Base-by-base conservation (phyloP, 1,284 basidiomycete genomes). In the Lignosus rhinocerotis region DNA sequence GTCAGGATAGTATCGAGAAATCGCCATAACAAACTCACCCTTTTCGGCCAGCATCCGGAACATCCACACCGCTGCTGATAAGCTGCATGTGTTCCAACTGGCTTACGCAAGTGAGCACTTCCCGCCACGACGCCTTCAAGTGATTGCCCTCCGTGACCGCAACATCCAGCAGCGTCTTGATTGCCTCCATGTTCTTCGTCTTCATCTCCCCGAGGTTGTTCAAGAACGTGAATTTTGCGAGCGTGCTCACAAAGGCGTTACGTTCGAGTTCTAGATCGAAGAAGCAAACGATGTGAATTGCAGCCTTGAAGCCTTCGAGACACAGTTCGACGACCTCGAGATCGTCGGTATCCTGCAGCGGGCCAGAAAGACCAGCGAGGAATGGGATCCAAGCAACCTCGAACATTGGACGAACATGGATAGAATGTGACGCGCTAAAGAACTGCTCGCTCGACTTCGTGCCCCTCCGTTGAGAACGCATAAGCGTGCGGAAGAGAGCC, bases 151-250 rank as follows among this genome's bases (percentile, higher is more conserved):
- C 95, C 12, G 86, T 90, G 43, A 96, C 88, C 7, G 96, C 96
- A 48, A 98, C 87, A 70, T 98, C 96, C 25, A 98, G 77, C 58
- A 98, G 78, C 3, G 93, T 79, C 75, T 97, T 98, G 76, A 98
- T 97, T 2, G 96, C 96, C 71, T 98, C 96, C 85, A 98, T 96
- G 70, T 98, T 98, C 80, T 98, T 98, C 39, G 93, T 84, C 77
- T 94, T 96, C 96, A 98, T 98, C 79, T 98, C 96, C 55, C 93
- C 93, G 8, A 98, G 76, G 69, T 98, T 98, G 74, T 93, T 97
- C 61, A 98, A 79, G 80, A 96, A 97, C 0, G 96, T 98, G 72
- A 98, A 97, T 72, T 98, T 98, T 47, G 83, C 88, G n/a, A 98
- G 79, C 0, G 96, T 98, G n/a, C 94, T 94, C 34, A 98, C 93